Evolutionary conservation across 148 eudicot genomes (phyloP).

Genomic region (Rhododendron ferrugineum): DNA sequence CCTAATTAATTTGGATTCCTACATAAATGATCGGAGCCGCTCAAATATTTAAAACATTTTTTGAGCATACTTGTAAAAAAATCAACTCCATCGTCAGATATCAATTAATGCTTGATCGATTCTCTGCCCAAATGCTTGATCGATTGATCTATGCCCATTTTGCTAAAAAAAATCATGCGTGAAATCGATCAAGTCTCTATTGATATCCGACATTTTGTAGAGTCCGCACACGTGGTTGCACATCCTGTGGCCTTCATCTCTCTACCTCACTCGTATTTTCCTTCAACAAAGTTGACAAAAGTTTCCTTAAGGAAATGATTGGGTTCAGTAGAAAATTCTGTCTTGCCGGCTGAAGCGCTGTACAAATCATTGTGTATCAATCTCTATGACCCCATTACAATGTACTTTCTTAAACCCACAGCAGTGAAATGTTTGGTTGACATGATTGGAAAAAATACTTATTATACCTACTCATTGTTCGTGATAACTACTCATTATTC

Average conservation of each 20-base stretch:
- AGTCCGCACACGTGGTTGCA: background rate
- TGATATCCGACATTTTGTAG: no score
- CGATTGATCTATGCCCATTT: no score
- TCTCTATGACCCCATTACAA: background rate
- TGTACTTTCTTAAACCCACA: background rate
- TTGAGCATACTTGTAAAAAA: no score
- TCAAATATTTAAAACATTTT: no score
- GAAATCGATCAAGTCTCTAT: no score
- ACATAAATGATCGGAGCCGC: no score
- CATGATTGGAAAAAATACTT: background rate
- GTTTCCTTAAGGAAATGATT: background rate
- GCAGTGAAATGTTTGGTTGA: background rate
- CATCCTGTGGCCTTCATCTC: background rate
- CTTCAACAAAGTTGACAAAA: background rate
- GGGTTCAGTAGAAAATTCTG: background rate
- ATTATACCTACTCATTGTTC: background rate
- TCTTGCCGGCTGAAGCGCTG: background rate
- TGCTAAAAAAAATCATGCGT: no score
- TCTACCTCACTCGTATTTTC: background rate
- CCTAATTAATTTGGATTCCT: no score
- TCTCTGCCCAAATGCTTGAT: no score
- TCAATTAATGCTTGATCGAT: no score
- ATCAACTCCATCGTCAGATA: no score
- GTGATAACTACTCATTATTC: background rate
- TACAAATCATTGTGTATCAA: background rate